Conservation (phyloP, 2,329 filamentous ascomycete species). For the Aspergillus pseudoviridinutans region DNA sequence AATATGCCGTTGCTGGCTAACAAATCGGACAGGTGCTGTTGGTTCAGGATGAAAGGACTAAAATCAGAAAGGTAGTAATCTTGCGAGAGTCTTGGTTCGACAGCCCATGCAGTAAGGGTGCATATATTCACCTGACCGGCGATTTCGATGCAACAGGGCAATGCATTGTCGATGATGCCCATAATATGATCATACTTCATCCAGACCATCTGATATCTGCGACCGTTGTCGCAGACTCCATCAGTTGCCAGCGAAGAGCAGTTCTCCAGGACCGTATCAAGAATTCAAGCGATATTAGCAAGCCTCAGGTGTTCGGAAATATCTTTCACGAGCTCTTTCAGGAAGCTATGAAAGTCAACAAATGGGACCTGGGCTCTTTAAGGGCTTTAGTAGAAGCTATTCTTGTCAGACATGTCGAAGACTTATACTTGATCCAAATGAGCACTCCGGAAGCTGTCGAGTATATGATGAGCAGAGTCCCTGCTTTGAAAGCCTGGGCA, state of each 20-base stretch:
- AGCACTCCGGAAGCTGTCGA: conserved; percentile 68
- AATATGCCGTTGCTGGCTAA: conserved; percentile 16
- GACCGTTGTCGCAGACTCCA: conserved; percentile 94
- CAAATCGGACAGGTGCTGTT: conserved; percentile 60
- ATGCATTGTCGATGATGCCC: conserved; percentile 76
- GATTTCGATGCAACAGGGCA: conserved; percentile 65
- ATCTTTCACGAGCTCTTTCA: conserved; percentile 96
- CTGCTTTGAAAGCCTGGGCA: conserved; percentile 79
- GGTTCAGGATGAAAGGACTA: conserved; percentile 74
- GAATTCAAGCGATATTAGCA: conserved; percentile 73
- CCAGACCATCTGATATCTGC: conserved; percentile 94
- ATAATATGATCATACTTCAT: conserved; percentile 86
- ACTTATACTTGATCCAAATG: conserved; percentile 82
- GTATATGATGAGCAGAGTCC: conserved; percentile 78
- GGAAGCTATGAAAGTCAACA: conserved; percentile 75
- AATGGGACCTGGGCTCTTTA: conserved; percentile 71
- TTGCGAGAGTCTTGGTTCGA: conserved; percentile 85
- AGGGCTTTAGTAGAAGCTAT: conserved; percentile 62
- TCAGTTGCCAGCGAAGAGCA: conserved; percentile 82
- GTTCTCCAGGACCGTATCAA: conserved; percentile 95
- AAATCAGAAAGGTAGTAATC: conserved; percentile 63
- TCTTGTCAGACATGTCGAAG: conserved; percentile 76
- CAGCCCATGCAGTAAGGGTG: conserved; percentile 68
- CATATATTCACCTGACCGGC: conserved; percentile 84
- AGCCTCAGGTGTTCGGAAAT: conserved; percentile 84